phyloP scores from a whole-genome alignment of 2,329 filamentous ascomycete species.

The Periconia sp. region DNA sequence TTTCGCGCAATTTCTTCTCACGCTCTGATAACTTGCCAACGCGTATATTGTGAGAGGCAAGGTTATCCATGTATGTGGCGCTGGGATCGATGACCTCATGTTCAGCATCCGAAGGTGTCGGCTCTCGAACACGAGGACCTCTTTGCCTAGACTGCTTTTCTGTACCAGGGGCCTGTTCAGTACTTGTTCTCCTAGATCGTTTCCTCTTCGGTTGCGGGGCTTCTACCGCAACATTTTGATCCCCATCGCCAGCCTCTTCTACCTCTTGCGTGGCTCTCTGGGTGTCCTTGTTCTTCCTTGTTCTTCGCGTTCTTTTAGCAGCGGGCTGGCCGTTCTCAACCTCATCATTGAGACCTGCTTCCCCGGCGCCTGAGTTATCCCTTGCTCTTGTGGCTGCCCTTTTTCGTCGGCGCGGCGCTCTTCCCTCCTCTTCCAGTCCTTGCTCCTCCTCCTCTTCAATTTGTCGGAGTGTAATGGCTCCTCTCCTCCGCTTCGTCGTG shows the following conservation, averaged over 20 bases:
- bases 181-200: constrained; percentile 18
- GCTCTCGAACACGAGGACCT: constrained; percentile 33
- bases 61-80: constrained; percentile 73
- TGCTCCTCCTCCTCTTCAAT: constrained; percentile 15
- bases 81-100: constrained; percentile 65
- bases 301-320: constrained; percentile 35
- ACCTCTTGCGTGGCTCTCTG: constrained; percentile 10
- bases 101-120: constrained; percentile 46
- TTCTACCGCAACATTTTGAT: constrained; percentile 12
- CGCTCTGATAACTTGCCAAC: constrained; percentile 78
- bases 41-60: constrained; percentile 67
- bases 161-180: constrained; percentile 16
- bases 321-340: constrained; percentile 12
- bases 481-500: constrained; percentile 13
- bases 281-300: constrained; percentile 32
- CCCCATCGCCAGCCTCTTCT: constrained; percentile 16
- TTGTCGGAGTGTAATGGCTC: constrained; percentile 8
- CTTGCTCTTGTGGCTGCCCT: constrained; percentile 22
- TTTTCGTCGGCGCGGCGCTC: constrained; percentile 14
- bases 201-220: constrained; percentile 19
- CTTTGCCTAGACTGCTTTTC: constrained; percentile 28
- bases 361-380: constrained; percentile 20
- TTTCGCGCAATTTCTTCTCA: constrained; percentile 73
- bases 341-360: constrained; percentile 16
- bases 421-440: constrained; percentile 15